A percentile compares a stretch with the other conserved stretches of the same genome.
Conservation (phyloP, 129 eudicot genomes). For the Cynara cardunculus region DNA sequence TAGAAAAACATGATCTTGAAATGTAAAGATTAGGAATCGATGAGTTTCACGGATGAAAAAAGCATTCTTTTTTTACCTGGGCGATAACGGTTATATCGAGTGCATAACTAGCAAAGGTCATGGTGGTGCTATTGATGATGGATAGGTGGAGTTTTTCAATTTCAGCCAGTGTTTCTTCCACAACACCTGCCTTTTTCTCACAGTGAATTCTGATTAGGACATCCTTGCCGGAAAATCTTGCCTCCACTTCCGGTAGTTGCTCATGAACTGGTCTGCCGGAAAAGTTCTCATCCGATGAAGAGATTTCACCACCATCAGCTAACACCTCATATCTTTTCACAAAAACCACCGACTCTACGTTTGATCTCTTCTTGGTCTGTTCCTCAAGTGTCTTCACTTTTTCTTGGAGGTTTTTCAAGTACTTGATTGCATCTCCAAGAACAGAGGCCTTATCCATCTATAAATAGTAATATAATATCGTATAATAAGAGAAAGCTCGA, state of each 20-base stretch:
- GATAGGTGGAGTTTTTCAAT: conserved; percentile 49
- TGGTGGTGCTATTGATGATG: conserved; percentile 43
- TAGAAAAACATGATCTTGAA: background rate
- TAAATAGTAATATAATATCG: background rate
- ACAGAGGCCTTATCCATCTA: conserved; percentile 82
- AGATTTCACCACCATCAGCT: conserved; percentile 21
- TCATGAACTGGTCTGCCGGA: conserved; percentile 20
- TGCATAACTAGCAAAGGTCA: conserved; percentile 45
- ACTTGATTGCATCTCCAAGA: conserved; percentile 74
- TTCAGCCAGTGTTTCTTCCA: conserved; percentile 38
- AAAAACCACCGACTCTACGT: conserved; percentile 30
- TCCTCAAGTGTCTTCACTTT: conserved; percentile 57
- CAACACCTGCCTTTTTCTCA: conserved; percentile 41
- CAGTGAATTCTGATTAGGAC: conserved; percentile 60
- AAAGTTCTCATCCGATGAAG: conserved; percentile 28
- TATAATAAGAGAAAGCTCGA: background rate
- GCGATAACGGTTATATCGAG: conserved; percentile 55
- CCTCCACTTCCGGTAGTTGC: conserved; percentile 57
- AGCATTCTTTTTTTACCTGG: conserved; percentile 43
- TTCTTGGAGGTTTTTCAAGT: conserved; percentile 66
- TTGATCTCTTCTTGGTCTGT: conserved; percentile 29
- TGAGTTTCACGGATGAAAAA: background rate
- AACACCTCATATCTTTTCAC: conserved; percentile 26
- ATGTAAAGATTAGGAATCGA: background rate
- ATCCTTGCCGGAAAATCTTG: conserved; percentile 45